These are phyloP conservation scores for Aspergillus sp. DNA, from an alignment of 2,329 filamentous ascomycete species.

Conservation along the genomic window DNA sequence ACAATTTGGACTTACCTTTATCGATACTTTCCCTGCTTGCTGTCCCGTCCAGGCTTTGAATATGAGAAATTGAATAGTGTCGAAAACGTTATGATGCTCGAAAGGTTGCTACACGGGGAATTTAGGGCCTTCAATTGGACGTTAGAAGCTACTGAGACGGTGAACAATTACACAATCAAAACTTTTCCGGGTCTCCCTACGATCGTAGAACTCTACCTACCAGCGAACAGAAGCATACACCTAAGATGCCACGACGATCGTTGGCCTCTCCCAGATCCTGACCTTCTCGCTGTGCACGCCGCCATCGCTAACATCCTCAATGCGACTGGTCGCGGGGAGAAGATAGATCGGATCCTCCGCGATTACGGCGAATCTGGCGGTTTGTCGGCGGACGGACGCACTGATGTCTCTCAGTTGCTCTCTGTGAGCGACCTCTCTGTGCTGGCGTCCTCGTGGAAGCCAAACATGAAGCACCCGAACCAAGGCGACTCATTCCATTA, in stretches of 20 bases:
- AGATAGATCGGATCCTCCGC: conserved; percentile 11
- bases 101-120: conserved; percentile 5
- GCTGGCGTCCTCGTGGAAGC: no score
- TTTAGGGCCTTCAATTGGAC: conserved; percentile 12
- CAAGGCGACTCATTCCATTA: no score
- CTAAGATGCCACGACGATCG: conserved; percentile 10
- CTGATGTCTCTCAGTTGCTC: conserved; percentile 11
- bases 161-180: conserved; percentile 13
- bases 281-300: conserved; percentile 14
- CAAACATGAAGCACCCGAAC: no score
- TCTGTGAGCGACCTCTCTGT: conserved; percentile 2
- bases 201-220: conserved; percentile 5
- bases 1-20: conserved; percentile 13
- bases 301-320: conserved; percentile 15
- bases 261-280: conserved; percentile 11
- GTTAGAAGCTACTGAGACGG: conserved; percentile 9
- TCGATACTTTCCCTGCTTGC: conserved; percentile 14
- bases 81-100: conserved; percentile 14
- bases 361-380: conserved; percentile 9
- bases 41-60: conserved; percentile 6
- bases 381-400: conserved; percentile 9
- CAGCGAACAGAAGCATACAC: conserved; percentile 8
- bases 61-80: conserved; percentile 11
- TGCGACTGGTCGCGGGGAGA: conserved; percentile 12
- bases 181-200: conserved; percentile 7